A percentile compares a stretch with the other conserved stretches of the same genome.
Conservation (phyloP, 495 filamentous ascomycete genomes). For the Collariella sp. region DNA sequence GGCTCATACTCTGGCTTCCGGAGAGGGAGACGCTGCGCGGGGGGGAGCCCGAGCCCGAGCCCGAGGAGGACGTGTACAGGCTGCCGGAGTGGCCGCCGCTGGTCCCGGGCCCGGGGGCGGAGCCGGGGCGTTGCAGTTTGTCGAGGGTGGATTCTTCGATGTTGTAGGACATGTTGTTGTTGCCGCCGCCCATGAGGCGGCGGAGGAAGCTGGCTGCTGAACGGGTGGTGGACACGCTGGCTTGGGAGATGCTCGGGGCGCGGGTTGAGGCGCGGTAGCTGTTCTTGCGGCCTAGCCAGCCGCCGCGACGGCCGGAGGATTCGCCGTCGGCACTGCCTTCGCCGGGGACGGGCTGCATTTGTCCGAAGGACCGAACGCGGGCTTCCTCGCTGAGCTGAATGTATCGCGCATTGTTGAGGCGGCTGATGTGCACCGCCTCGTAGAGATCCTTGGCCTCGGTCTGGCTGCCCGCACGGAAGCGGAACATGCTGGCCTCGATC, state of each 20-base stretch:
- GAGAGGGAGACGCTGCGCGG: conserved; percentile 48
- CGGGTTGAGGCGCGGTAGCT: conserved; percentile 49
- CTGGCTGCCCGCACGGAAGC: conserved; percentile 68
- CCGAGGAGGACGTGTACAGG: conserved; percentile 50
- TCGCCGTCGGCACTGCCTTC: conserved; percentile 33
- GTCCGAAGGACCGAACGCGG: conserved; percentile 42
- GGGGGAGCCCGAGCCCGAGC: conserved; percentile 32
- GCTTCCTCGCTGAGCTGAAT: conserved; percentile 65
- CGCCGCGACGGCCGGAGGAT: conserved; percentile 33
- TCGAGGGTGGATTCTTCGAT: conserved; percentile 53
- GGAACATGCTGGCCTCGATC: conserved; percentile 53
- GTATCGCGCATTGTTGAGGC: conserved; percentile 82
- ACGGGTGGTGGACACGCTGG: conserved; percentile 46
- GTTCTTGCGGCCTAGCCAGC: conserved; percentile 52
- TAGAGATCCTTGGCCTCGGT: conserved; percentile 77
- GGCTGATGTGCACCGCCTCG: conserved; percentile 68
- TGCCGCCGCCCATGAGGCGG: conserved; percentile 39
- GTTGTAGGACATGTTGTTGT: conserved; percentile 61
- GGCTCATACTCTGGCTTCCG: conserved; percentile 33
- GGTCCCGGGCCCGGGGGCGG: conserved; percentile 39
- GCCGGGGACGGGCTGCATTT: conserved; percentile 22
- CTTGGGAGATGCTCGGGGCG: conserved; percentile 39
- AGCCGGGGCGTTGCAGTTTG: conserved; percentile 38
- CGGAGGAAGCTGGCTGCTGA: conserved; percentile 69
- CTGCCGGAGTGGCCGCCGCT: conserved; percentile 41